phyloP scores from a whole-genome alignment of 306 rosid species.

The Vigna trinervia region DNA sequence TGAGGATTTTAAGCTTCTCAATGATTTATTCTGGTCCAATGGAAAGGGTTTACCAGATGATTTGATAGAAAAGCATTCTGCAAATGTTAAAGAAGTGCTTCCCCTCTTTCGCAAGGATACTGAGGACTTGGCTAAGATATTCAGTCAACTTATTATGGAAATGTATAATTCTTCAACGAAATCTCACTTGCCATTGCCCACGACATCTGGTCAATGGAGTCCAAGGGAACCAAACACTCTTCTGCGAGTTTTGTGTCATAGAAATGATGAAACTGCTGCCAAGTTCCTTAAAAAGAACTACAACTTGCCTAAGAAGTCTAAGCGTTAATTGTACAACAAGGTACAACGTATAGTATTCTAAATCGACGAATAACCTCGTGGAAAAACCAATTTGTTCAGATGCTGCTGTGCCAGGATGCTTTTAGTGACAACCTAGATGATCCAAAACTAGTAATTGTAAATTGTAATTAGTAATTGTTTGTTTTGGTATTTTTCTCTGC shows the following conservation, averaged over 20 bases:
- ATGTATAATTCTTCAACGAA: constrained; percentile 57
- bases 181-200: constrained; percentile 69
- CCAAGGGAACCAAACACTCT: constrained; percentile 84
- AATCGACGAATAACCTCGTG: neutral
- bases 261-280: constrained; percentile 71
- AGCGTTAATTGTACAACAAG: neutral
- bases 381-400: neutral
- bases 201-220: constrained; percentile 68
- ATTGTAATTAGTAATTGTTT: neutral
- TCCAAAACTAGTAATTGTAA: neutral
- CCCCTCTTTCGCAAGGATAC: constrained; percentile 57
- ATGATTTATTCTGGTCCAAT: constrained; percentile 82
- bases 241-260: constrained; percentile 70
- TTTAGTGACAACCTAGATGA: neutral
- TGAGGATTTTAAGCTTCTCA: constrained; percentile 74
- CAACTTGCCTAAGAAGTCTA: constrained; percentile 73
- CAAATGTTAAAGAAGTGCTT: constrained; percentile 57
- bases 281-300: constrained; percentile 83
- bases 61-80: constrained; percentile 58
- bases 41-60: constrained; percentile 83
- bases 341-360: too few relatives aligned
- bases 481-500: neutral
- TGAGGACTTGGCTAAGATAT: constrained; percentile 62
- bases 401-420: neutral
- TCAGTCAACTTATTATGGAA: constrained; percentile 49